A percentile compares a stretch with the other conserved stretches of the same genome.
Conservation (phyloP, 208 protist species). For the Crithidia acanthocephali region DNA sequence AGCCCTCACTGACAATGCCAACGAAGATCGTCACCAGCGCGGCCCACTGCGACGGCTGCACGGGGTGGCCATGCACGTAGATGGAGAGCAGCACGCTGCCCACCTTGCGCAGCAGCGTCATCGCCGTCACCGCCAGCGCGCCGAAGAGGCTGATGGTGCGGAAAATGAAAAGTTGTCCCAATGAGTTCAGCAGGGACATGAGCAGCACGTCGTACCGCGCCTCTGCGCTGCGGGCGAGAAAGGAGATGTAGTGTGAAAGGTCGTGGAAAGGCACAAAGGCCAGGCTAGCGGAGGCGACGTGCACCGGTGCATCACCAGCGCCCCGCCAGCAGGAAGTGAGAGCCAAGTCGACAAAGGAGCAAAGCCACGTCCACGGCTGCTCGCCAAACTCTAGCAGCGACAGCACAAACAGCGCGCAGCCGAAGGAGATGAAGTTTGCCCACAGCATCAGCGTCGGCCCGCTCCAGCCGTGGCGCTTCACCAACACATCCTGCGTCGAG, state of each 20-base stretch:
- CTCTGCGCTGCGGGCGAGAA: slow-evolving; percentile 58
- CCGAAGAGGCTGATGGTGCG: slow-evolving; percentile 82
- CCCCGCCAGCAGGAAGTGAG: not conserved
- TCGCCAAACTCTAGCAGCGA: slow-evolving; percentile 43
- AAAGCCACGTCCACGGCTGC: slow-evolving; percentile 34
- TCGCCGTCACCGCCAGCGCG: slow-evolving; percentile 71
- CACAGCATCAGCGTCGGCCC: slow-evolving; percentile 70
- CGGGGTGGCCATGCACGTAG: slow-evolving; percentile 63
- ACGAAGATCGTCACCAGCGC: slow-evolving; percentile 58
- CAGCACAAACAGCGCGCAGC: slow-evolving; percentile 42
- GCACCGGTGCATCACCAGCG: not conserved
- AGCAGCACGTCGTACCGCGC: slow-evolving; percentile 62
- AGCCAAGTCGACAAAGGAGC: slow-evolving; percentile 6
- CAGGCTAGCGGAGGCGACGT: slow-evolving; percentile 6
- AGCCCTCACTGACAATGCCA: slow-evolving; percentile 65
- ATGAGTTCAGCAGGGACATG: slow-evolving; percentile 68
- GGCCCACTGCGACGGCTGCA: slow-evolving; percentile 55
- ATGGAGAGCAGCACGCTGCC: slow-evolving; percentile 85
- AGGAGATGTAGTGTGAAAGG: slow-evolving; percentile 46
- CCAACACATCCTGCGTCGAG: slow-evolving; percentile 84
- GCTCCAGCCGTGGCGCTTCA: slow-evolving; percentile 60
- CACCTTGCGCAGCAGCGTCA: slow-evolving; percentile 84
- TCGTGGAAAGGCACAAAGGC: slow-evolving; percentile 57
- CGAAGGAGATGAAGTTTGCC: slow-evolving; percentile 48
- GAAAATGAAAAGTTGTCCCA: slow-evolving; percentile 87